phyloP scores from a whole-genome alignment of 306 rosid genomes.

The Delonix regia region DNA sequence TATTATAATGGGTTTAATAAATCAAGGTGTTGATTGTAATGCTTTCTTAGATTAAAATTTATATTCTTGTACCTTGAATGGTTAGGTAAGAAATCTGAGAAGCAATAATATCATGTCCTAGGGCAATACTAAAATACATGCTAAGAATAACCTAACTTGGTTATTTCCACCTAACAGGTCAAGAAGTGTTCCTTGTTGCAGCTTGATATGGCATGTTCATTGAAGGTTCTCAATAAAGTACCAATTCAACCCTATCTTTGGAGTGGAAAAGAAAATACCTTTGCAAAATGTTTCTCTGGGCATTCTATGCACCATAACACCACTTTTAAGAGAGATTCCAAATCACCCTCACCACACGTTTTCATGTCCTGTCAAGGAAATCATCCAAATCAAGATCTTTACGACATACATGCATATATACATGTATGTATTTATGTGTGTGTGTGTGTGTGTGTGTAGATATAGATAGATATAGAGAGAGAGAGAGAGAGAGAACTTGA shows the following conservation, averaged over 20 bases:
- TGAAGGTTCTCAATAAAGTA: not conserved
- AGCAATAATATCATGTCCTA: not conserved
- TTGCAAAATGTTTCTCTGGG: slow-evolving; percentile 90
- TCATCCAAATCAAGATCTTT: slow-evolving; percentile 1
- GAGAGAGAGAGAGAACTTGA: not conserved
- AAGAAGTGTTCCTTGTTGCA: not conserved
- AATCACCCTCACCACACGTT: slow-evolving; percentile 58
- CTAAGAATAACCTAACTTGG: too few species aligned
- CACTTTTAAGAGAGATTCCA: slow-evolving; percentile 56
- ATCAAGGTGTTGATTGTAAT: too few species aligned
- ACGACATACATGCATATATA: not conserved
- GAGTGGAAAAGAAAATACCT: slow-evolving; percentile 51
- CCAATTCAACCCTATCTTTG: not conserved
- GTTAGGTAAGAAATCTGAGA: not conserved
- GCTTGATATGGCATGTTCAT: not conserved
- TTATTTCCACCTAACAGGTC: too few species aligned
- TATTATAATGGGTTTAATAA: too few species aligned
- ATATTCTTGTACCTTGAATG: too few species aligned
- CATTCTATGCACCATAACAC: slow-evolving; percentile 63
- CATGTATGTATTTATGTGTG: too few species aligned
- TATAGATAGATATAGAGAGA: too few species aligned
- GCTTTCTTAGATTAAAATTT: too few species aligned
- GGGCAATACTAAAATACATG: too few species aligned
- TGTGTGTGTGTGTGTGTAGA: too few species aligned
- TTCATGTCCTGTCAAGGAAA: slow-evolving; percentile 62